Percentiles rank a stretch among this genome's conserved stretches.
phyloP scores from a whole-genome alignment of 1,139 yeast genomes.

The Debaryomycetaceae sp. region DNA sequence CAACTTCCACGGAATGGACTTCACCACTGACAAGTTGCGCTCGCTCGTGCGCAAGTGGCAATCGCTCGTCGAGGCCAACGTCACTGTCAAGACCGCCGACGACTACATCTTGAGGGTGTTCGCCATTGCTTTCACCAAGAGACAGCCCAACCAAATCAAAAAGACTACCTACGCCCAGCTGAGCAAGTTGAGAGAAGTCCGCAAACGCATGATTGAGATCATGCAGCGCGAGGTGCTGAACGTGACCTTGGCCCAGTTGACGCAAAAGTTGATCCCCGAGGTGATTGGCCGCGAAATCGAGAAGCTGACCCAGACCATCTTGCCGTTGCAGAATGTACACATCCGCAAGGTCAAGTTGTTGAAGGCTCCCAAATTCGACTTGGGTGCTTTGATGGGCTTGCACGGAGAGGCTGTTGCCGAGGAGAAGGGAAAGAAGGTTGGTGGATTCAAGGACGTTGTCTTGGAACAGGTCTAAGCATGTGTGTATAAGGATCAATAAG shows the following conservation, averaged over 20 bases:
- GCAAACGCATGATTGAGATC: conserved; percentile 42
- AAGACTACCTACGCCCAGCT: conserved; percentile 43
- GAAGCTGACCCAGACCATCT: conserved; percentile 40
- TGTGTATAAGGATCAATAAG: conserved; percentile 3
- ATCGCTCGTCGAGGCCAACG: conserved; percentile 43
- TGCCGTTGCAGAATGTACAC: conserved; percentile 43
- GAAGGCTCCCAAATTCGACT: conserved; percentile 44
- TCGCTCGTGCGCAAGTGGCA: conserved; percentile 46
- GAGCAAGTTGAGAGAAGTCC: conserved; percentile 40
- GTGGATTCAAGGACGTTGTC: conserved; percentile 83
- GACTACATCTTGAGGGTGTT: conserved; percentile 40
- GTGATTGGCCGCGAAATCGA: conserved; percentile 45
- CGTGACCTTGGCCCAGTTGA: conserved; percentile 40
- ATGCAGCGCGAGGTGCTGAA: conserved; percentile 44
- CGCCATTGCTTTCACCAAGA: conserved; percentile 44
- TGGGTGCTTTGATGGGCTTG: conserved; percentile 74
- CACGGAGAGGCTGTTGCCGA: conserved; percentile 80
- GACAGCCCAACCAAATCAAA: conserved; percentile 42
- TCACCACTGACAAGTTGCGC: conserved; percentile 41
- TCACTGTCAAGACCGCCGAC: conserved; percentile 41
- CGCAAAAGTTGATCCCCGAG: conserved; percentile 42
- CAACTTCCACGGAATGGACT: conserved; percentile 43
- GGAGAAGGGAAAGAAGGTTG: conserved; percentile 85
- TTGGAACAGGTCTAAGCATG: conserved; percentile 41
- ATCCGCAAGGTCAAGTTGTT: conserved; percentile 43